A percentile compares a stretch with the other conserved stretches of the same genome.
phyloP scores from a whole-genome alignment of 148 eudicot genomes.

The Persicaria maculosa region DNA sequence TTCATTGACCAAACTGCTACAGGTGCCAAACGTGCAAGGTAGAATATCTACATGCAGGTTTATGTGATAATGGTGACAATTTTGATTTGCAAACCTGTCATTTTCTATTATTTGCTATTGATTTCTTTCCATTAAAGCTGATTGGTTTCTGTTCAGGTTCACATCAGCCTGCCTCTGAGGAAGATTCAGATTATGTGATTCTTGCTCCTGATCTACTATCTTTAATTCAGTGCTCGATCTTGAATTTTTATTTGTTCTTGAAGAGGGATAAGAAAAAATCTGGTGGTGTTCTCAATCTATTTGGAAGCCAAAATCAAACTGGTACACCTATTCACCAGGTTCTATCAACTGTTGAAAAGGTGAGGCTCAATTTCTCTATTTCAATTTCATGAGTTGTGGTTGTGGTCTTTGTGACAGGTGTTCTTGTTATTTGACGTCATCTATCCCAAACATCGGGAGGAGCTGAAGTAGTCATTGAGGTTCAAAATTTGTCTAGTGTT shows the following conservation, averaged over 20 bases:
- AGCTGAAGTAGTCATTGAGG: not conserved
- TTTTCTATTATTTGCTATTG: not conserved
- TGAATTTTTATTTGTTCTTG: constrained; percentile 62
- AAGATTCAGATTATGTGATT: constrained; percentile 43
- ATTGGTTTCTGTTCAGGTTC: constrained; percentile 32
- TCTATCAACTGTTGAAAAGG: constrained; percentile 77
- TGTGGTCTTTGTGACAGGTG: not conserved
- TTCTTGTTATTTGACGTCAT: not conserved
- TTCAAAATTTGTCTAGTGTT: not conserved
- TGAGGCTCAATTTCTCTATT: constrained; percentile 1
- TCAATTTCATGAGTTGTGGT: not conserved
- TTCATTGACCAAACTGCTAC: constrained; percentile 66
- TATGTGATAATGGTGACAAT: not conserved
- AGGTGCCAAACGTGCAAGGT: constrained; percentile 89
- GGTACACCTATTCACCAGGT: constrained; percentile 74
- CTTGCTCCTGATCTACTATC: constrained; percentile 62
- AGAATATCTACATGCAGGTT: not conserved
- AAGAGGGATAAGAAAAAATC: constrained; percentile 82
- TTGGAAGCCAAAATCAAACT: constrained; percentile 69
- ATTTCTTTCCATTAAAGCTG: not conserved
- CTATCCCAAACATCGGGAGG: not conserved
- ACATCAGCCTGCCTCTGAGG: constrained; percentile 30
- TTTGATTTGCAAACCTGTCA: not conserved
- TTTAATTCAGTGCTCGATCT: constrained; percentile 61
- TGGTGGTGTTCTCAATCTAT: constrained; percentile 46